Conservation (phyloP, 768 basidiomycete genomes). For the Boletus sp. region DNA sequence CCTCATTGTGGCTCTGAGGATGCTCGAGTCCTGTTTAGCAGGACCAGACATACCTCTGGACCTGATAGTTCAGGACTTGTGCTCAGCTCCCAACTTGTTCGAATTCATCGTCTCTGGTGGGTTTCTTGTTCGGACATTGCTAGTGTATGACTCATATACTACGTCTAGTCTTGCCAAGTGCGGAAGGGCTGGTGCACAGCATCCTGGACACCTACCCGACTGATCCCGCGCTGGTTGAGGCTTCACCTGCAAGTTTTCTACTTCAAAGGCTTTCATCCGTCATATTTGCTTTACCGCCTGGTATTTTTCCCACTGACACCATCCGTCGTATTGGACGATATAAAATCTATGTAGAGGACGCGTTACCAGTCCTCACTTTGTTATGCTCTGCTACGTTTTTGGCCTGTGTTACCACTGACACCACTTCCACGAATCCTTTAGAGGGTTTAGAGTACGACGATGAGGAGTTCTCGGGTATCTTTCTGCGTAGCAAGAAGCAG, state of each 20-base stretch:
- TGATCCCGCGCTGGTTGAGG: constrained; percentile 17
- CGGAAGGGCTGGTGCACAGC: constrained; percentile 19
- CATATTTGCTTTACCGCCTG: constrained; percentile 24
- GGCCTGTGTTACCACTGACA: not conserved
- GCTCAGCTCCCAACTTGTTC: constrained; percentile 26
- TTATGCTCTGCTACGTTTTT: constrained; percentile 18
- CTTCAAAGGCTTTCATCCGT: constrained; percentile 27
- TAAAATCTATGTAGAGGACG: constrained; percentile 24
- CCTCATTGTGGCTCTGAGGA: constrained; percentile 11
- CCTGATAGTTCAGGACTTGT: constrained; percentile 28
- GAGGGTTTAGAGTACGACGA: constrained; percentile 4
- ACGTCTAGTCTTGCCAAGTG: constrained; percentile 13
- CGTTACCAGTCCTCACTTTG: constrained; percentile 17
- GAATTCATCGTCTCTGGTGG: constrained; percentile 31
- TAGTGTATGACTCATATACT: not conserved
- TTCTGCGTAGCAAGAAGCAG: constrained; percentile 24
- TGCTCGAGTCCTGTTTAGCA: constrained; percentile 27
- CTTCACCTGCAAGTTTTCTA: constrained; percentile 23
- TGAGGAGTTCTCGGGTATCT: constrained; percentile 2
- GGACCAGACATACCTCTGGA: constrained; percentile 18
- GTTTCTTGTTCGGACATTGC: not conserved
- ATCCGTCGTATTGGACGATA: constrained; percentile 15
- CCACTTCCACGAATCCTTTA: not conserved
- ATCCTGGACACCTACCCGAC: constrained; percentile 37
- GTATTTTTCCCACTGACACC: constrained; percentile 11